Evolutionary conservation across 371 early-diverging fungal genomes (phyloP).

Genomic region (Rhizopus microsporus): DNA sequence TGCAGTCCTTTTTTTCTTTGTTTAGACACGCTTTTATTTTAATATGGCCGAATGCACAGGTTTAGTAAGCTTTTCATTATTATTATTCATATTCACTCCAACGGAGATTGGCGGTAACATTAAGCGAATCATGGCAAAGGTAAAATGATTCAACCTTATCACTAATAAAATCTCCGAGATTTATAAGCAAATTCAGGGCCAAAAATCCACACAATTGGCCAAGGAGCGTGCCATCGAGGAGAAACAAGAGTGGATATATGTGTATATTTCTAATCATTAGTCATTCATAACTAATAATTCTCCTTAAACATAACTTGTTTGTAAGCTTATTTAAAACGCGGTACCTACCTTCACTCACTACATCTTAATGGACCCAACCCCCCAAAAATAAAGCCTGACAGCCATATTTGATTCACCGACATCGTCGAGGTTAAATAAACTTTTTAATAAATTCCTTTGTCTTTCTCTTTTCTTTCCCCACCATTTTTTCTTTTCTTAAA

Average conservation of each 20-base stretch:
- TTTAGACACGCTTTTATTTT: too few relatives aligned
- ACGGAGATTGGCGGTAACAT: too few relatives aligned
- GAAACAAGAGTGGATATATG: neutral
- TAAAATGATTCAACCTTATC: neutral
- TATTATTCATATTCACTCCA: too few relatives aligned
- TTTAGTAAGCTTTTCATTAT: too few relatives aligned
- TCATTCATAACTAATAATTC: too few relatives aligned
- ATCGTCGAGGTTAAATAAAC: neutral
- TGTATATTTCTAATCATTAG: too few relatives aligned
- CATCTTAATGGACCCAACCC: neutral
- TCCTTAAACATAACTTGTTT: too few relatives aligned
- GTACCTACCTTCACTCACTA: too few relatives aligned
- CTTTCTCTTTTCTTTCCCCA: slow-evolving; percentile 2
- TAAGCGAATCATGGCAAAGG: neutral
- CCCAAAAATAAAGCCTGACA: slow-evolving; percentile 4
- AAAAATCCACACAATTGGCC: neutral
- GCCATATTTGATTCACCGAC: neutral
- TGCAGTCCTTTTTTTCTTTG: too few relatives aligned
- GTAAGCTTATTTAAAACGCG: too few relatives aligned
- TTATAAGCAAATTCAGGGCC: slow-evolving; percentile 3
- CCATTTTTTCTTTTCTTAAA: neutral
- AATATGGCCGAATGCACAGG: too few relatives aligned
- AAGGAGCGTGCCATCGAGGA: neutral
- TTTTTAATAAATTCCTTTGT: too few relatives aligned
- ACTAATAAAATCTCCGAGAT: slow-evolving; percentile 5